Evolutionary conservation across 192 early-diverging fungal genomes (phyloP).

Genomic region (Phycomyces nitens): DNA sequence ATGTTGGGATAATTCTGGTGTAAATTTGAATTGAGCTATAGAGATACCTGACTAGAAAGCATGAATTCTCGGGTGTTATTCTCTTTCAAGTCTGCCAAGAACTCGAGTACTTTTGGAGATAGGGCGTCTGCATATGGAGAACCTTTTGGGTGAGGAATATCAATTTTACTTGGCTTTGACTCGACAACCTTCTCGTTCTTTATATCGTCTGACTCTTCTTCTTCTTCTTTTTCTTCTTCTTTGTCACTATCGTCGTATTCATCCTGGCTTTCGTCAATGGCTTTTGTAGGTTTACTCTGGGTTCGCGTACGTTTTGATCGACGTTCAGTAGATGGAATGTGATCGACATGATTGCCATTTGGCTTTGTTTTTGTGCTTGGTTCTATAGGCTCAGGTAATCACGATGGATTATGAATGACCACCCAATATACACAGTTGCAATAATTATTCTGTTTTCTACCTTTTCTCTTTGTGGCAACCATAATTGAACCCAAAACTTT

Average conservation of each 20-base stretch:
- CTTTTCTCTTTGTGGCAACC: no score
- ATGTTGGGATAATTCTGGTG: not conserved
- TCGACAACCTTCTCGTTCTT: not conserved
- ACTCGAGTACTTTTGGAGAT: conserved; percentile 44
- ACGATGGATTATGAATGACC: no score
- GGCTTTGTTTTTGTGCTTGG: no score
- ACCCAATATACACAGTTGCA: no score
- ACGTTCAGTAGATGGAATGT: no score
- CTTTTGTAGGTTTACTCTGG: no score
- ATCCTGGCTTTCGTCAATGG: not conserved
- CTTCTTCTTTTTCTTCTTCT: not conserved
- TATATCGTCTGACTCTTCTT: not conserved
- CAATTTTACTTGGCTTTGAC: not conserved
- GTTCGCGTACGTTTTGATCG: no score
- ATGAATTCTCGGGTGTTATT: conserved; percentile 54
- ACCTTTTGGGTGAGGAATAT: conserved; percentile 28
- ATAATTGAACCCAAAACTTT: no score
- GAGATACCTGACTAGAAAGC: conserved; percentile 23
- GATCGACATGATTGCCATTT: no score
- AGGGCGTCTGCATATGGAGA: conserved; percentile 44
- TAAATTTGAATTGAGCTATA: not conserved
- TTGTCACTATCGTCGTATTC: not conserved
- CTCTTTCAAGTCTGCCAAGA: conserved; percentile 40
- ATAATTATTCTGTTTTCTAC: no score
- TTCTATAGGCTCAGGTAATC: no score